Base-by-base conservation (phyloP, 1,139 yeast species). In the Suhomyces anneliseae region DNA sequence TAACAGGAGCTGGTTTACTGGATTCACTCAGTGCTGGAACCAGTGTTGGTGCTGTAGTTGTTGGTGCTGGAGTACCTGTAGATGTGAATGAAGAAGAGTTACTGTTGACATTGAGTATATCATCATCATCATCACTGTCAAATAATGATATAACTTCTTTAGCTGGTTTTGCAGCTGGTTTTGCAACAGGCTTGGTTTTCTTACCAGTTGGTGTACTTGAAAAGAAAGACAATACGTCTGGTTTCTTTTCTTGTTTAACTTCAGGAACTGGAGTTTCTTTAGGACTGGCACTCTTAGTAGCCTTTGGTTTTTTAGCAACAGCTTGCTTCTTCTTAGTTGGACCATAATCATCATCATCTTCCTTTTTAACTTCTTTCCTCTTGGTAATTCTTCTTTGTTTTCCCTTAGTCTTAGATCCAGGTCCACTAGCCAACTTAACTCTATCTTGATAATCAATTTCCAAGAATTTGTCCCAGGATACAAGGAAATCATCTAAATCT, bases 401-500 rank as follows among this genome's bases (percentile, higher is more conserved):
- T 52, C 62, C 64, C 56, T 68, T 65, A 7, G 65, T 57, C 15
- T 65, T 69, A 54, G 56, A 57, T 7, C 48, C 49, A 4, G 62
- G 63, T 34, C 54, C 62, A 12, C 69, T 66, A 6, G 65, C 58
- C 52, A 69, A 51, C 35, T 57, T 63, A 19, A 68, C 58, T 49
- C 77, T 65, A 37, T 66, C 72, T 35, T 55, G 55, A 40, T 54
- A 60, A 51, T 74, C 79, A 7, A 55, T 61, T 9, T 61, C 63
- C 50, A 76, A 70, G 63, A 88, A 90, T 46, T 76, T 71, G 1
- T 83, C 78, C 86, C 95, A 93, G 10, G 78, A 79, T 6, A 56
- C 72, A 54, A 81, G 61, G 63, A 93, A 93, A 1, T 69, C 83
- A 50, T 90, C 96, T 58, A 93, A 74, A 64, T 93, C 99, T 39